phyloP scores from a whole-genome alignment of 352 stramenopile species.

The Phytophthora boehmeriae region DNA sequence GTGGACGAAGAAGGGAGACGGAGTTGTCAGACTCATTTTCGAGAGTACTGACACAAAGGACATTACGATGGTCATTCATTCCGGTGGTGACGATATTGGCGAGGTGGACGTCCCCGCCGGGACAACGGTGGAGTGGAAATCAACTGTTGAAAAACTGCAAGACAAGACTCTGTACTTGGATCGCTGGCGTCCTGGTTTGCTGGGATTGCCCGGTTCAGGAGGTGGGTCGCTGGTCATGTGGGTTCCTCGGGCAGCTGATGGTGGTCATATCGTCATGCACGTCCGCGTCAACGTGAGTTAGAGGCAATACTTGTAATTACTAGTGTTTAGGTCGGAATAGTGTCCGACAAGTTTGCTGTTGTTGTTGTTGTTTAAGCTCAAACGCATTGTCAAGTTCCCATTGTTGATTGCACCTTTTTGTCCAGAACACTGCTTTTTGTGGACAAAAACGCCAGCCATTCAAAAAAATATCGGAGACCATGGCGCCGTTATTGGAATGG shows the following conservation, averaged over 20 bases:
- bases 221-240: conserved; percentile 47
- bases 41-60: conserved; percentile 38
- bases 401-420: too few species aligned
- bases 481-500: conserved; percentile 42
- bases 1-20: conserved; percentile 46
- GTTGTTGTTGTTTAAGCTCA: neutral
- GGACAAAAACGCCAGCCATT: neutral
- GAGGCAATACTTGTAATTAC: neutral
- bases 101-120: conserved; percentile 43
- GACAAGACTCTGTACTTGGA: conserved; percentile 62
- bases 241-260: conserved; percentile 30
- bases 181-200: conserved; percentile 50
- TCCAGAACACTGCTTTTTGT: too few species aligned
- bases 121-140: conserved; percentile 39
- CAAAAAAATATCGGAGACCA: conserved; percentile 18
- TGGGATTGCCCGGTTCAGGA: conserved; percentile 27
- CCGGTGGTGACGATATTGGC: conserved; percentile 37
- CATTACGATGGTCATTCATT: conserved; percentile 26
- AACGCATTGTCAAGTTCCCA: neutral
- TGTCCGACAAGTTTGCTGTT: neutral
- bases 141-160: conserved; percentile 36
- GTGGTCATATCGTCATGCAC: conserved; percentile 39
- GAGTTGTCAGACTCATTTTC: conserved; percentile 40
- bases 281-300: conserved; percentile 50
- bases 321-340: conserved; percentile 1